Evolutionary conservation across 2,329 filamentous ascomycete genomes (phyloP), one percentile per base, ranked within the genome.

Genomic region (Xylaria sp.): DNA sequence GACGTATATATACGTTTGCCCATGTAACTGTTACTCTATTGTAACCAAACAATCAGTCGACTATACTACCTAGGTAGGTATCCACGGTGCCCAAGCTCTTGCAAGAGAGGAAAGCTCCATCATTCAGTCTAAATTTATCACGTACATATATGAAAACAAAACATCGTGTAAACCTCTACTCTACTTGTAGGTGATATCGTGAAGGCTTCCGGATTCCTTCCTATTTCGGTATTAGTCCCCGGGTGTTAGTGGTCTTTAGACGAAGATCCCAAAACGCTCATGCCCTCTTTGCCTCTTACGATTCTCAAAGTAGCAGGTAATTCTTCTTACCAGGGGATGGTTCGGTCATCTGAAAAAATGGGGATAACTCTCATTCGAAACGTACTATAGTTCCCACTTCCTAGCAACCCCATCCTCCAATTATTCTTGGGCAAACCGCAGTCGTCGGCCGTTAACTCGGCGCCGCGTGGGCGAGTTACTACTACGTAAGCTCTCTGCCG

Each of bases 291-390:
- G n/a, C n/a, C n/a, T n/a, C 33, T 28, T 25, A n/a, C 18, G 15
- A 46, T 46, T 46, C 55, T 63, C 43, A 46, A 67, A 58, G 33
- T 28, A 63, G 64, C 52, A 56, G 36, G n/a, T 39, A 56, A 15
- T 39, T 56, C 31, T 36, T 33, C 51, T 43, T 15, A 43, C n/a
- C 8, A 43, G 64, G 57, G 39, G 2, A 15, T 31, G 28, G 57
- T 8, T 56, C 12, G 3, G 28, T 49, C 20, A 49, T 39, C 36
- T 13, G 20, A 57, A 57, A 57, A 41, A 57, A 31, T 18, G 25
- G 49, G 49, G 49, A 6, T 52, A 36, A 55, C 15, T 36, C 28
- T 67, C 41, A 63, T 60, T 39, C 61, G 60, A 64, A 67, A 67
- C 65, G 41, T 67, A 55, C 65, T 67, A 31, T 55, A n/a, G 33